phyloP scores from a whole-genome alignment of 441 rosid genomes.

The Gossypium lobatum region DNA sequence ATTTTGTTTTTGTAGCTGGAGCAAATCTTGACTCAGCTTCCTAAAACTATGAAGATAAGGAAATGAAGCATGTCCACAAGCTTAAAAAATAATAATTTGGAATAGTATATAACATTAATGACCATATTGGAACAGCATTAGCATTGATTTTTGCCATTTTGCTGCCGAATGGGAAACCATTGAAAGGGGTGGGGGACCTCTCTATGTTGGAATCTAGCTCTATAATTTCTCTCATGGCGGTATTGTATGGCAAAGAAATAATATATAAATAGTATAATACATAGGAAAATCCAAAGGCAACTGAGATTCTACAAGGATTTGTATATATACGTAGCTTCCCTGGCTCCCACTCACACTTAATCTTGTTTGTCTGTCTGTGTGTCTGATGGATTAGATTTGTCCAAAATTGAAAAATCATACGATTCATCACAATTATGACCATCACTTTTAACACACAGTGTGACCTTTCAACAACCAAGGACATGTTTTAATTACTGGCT shows the following conservation, averaged over 20 bases:
- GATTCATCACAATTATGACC: not conserved
- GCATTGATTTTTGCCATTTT: constrained; percentile 2
- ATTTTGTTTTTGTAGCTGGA: no score
- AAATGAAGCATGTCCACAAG: constrained; percentile 28
- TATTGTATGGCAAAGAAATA: not conserved
- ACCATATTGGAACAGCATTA: not conserved
- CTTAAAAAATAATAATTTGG: not conserved
- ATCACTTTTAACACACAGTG: constrained; percentile 25
- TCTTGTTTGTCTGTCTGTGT: not conserved
- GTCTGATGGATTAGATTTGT: not conserved
- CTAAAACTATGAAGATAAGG: constrained; percentile 20
- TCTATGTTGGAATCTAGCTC: not conserved
- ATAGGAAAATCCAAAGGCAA: not conserved
- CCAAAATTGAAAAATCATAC: not conserved
- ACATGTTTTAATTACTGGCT: constrained; percentile 12
- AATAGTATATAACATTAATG: not conserved
- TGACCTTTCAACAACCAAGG: constrained; percentile 24
- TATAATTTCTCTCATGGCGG: not conserved
- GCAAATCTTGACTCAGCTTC: not conserved
- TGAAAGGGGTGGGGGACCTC: not conserved
- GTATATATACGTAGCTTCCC: not conserved
- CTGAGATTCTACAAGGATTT: not conserved
- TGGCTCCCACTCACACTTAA: not conserved
- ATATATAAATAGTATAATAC: not conserved
- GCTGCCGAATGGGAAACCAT: constrained; percentile 14